Evolutionary conservation across 805 yeast genomes (phyloP).

Genomic region (Spathaspora arborariae): DNA sequence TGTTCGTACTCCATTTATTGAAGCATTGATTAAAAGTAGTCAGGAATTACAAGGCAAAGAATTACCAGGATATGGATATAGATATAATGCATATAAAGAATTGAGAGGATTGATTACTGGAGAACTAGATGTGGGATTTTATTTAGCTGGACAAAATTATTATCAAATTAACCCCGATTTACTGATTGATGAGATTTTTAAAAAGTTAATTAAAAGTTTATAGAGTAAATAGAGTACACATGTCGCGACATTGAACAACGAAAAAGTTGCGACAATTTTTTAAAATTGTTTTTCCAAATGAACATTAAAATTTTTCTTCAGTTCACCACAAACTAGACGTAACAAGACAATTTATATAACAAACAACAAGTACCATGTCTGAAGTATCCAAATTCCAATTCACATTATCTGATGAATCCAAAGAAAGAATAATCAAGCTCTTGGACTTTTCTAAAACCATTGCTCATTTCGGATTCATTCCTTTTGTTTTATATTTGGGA

Average conservation of each 20-base stretch:
- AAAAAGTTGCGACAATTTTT: not conserved
- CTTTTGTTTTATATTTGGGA: slow-evolving; percentile 85
- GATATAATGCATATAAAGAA: slow-evolving; percentile 29
- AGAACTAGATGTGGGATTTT: slow-evolving; percentile 22
- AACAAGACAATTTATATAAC: not conserved
- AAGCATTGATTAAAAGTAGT: slow-evolving; percentile 12
- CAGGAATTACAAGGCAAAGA: slow-evolving; percentile 3
- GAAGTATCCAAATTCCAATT: slow-evolving; percentile 18
- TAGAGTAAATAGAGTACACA: not conserved
- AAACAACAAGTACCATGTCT: slow-evolving; percentile 3
- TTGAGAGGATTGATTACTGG: slow-evolving; percentile 12
- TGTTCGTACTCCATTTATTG: slow-evolving; percentile 32
- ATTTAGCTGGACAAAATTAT: slow-evolving; percentile 34
- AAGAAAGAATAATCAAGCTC: slow-evolving; percentile 85
- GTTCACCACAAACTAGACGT: not conserved
- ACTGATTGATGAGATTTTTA: slow-evolving; percentile 1
- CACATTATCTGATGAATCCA: slow-evolving; percentile 43
- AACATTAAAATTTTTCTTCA: not conserved
- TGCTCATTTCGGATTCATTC: slow-evolving; percentile 97
- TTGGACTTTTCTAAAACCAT: slow-evolving; percentile 79
- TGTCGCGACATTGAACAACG: not conserved
- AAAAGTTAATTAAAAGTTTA: not conserved
- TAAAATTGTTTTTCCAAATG: not conserved
- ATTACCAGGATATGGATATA: slow-evolving; percentile 34
- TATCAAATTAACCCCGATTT: slow-evolving; percentile 12